A percentile compares a stretch with the other conserved stretches of the same genome.
Evolutionary conservation across 176 grass and related monocot genomes (phyloP).

Genomic region (Echinochloa phyllopogon): DNA sequence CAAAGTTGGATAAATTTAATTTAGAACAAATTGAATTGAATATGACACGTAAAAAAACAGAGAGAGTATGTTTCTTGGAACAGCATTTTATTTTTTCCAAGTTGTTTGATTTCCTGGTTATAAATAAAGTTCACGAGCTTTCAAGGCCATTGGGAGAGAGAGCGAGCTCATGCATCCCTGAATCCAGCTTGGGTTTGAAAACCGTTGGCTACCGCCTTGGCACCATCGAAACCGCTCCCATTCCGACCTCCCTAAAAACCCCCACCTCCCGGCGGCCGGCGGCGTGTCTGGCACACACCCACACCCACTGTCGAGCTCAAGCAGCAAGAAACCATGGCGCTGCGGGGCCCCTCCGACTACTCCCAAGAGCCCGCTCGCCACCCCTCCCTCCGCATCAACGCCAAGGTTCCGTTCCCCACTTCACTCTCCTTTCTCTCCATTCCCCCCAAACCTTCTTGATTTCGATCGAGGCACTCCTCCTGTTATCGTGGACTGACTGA

Average conservation of each 20-base stretch:
- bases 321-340: neutral
- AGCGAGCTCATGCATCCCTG: neutral
- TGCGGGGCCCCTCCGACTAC: constrained; percentile 62
- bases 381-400: constrained; percentile 69
- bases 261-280: neutral
- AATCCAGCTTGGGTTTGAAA: constrained; percentile 1
- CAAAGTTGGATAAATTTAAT: too few species aligned
- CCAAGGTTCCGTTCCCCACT: constrained; percentile 46
- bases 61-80: too few species aligned
- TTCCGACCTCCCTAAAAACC: neutral
- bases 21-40: too few species aligned
- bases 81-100: too few species aligned
- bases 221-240: neutral
- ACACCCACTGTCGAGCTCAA: too few species aligned
- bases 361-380: constrained; percentile 65
- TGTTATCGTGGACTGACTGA: too few species aligned
- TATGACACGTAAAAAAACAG: too few species aligned
- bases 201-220: constrained; percentile 14
- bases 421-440: neutral
- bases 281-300: neutral
- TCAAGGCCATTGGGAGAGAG: too few species aligned
- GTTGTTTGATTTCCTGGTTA: too few species aligned
- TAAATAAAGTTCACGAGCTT: too few species aligned
- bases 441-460: neutral
- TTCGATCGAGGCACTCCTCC: neutral